Evolutionary conservation across 2,329 filamentous ascomycete genomes (phyloP).

Genomic region (Epichloe sp.): DNA sequence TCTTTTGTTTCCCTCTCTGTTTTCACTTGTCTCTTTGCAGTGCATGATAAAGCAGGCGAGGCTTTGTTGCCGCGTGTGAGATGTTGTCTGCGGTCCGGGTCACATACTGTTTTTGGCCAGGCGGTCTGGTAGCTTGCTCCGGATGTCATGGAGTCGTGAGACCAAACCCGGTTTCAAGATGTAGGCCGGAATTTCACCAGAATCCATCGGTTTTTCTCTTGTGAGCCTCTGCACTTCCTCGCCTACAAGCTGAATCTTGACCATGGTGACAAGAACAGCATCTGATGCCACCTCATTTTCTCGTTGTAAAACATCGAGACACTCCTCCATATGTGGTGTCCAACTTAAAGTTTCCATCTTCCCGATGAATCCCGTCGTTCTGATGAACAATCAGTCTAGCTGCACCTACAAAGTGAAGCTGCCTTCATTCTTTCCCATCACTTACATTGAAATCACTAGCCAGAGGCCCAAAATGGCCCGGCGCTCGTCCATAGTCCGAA

Average conservation of each 20-base stretch:
- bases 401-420: too few species aligned
- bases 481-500: constrained; percentile 35
- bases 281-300: constrained; percentile 36
- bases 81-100: neutral
- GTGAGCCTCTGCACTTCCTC: constrained; percentile 25
- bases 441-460: constrained; percentile 24
- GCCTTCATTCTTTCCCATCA: neutral
- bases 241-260: constrained; percentile 25
- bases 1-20: too few species aligned
- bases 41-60: too few species aligned
- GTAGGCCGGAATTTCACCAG: constrained; percentile 16
- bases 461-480: constrained; percentile 36
- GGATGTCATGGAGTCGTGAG: constrained; percentile 15
- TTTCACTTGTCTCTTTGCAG: too few species aligned
- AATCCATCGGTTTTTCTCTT: constrained; percentile 17
- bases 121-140: constrained; percentile 11
- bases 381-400: constrained; percentile 6
- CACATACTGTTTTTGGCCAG: constrained; percentile 17
- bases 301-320: constrained; percentile 31
- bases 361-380: constrained; percentile 26
- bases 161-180: constrained; percentile 20
- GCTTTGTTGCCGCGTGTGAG: too few species aligned
- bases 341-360: constrained; percentile 40
- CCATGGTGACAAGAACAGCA: constrained; percentile 26
- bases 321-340: constrained; percentile 47